phyloP scores from a whole-genome alignment of 495 filamentous ascomycete species.

The Durotheca rogersii region DNA sequence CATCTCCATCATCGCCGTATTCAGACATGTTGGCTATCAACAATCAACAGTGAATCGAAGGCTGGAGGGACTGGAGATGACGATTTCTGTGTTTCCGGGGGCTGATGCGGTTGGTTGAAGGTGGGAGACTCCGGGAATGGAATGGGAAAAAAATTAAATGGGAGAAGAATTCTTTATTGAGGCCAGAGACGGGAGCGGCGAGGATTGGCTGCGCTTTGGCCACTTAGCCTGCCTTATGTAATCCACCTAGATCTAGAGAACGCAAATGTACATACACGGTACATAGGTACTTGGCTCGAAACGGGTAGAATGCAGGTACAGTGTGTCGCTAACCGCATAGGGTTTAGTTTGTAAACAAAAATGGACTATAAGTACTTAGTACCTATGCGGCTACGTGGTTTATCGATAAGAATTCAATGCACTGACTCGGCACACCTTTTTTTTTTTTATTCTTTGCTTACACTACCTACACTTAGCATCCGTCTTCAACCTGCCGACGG shows the following conservation, averaged over 20 bases:
- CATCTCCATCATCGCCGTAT: constrained; percentile 70
- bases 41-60: constrained; percentile 1
- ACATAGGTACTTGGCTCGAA: no score
- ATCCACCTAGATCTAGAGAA: not conserved
- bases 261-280: no score
- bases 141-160: constrained; percentile 20
- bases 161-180: no score
- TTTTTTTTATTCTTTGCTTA: not conserved
- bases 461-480: no score
- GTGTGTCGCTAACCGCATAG: no score
- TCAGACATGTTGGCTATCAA: constrained; percentile 77
- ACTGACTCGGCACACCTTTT: constrained; percentile 9
- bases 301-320: no score
- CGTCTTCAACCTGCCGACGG: no score
- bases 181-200: no score
- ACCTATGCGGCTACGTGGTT: no score
- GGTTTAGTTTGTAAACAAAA: no score
- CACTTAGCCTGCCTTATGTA: no score
- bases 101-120: constrained; percentile 4
- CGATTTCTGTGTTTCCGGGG: constrained; percentile 5
- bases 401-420: not conserved
- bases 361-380: no score
- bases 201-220: constrained; percentile 7
- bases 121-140: constrained; percentile 19
- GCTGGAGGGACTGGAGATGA: not conserved